These are phyloP conservation scores for Mycena galopus DNA, from an alignment of 768 basidiomycete genomes.

Conservation along the genomic window DNA sequence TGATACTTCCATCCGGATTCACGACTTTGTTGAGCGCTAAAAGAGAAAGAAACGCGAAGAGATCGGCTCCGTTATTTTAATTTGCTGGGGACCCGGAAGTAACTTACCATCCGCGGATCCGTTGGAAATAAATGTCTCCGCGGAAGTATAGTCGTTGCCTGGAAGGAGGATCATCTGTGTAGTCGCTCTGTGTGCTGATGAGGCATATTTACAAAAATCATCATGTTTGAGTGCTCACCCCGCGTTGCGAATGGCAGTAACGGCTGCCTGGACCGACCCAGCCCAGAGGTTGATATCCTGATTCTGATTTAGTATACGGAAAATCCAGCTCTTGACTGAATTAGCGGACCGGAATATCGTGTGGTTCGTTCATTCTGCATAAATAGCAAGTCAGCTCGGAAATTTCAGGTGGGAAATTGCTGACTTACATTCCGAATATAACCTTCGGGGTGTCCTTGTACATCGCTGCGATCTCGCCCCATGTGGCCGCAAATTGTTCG, in stretches of 20 bases:
- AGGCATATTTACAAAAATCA: not conserved
- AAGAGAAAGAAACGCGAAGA: not conserved
- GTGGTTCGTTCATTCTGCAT: constrained; percentile 73
- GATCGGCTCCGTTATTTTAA: not conserved
- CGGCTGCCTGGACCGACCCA: constrained; percentile 66
- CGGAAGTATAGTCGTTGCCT: constrained; percentile 70
- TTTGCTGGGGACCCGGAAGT: no score
- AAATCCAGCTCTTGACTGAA: not conserved
- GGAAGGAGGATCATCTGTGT: constrained; percentile 70
- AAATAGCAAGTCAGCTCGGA: not conserved
- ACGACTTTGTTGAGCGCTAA: constrained; percentile 57
- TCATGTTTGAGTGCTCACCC: constrained; percentile 48
- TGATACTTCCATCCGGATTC: constrained; percentile 60
- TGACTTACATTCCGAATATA: constrained; percentile 63
- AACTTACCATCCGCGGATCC: constrained; percentile 55
- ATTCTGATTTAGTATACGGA: not conserved
- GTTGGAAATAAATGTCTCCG: constrained; percentile 62
- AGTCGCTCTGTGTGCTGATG: constrained; percentile 54
- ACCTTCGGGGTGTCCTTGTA: constrained; percentile 57
- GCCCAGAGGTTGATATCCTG: constrained; percentile 60
- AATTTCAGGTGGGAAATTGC: not conserved
- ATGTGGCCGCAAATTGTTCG: constrained; percentile 64
- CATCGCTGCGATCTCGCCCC: constrained; percentile 64
- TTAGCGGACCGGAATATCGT: constrained; percentile 59
- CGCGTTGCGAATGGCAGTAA: constrained; percentile 70